Conservation (phyloP, 306 rosid genomes). For the Urtica urens region DNA sequence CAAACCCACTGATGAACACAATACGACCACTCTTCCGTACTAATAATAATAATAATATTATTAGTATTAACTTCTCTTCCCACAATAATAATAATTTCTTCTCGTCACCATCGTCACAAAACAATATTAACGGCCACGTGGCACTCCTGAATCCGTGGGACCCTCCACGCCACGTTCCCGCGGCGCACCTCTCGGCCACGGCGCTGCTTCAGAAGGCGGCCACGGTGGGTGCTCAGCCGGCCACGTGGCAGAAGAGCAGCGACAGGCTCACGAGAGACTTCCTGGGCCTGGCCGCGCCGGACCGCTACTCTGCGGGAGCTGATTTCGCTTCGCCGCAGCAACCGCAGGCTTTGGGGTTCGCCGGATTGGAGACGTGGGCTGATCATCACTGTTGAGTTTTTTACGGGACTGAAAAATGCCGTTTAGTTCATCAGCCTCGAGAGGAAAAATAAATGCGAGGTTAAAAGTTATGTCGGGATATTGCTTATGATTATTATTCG, state of each 20-base stretch:
- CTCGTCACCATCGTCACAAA: constrained; percentile 12
- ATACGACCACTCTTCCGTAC: constrained; percentile 51
- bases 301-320: constrained; percentile 8
- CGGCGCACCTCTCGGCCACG: constrained; percentile 72
- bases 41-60: too few species aligned
- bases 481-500: too few species aligned
- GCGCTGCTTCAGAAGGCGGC: constrained; percentile 91
- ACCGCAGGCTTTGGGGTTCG: constrained; percentile 49
- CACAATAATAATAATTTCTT: constrained; percentile 20
- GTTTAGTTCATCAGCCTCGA: too few species aligned
- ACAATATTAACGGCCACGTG: constrained; percentile 1
- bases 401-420: too few species aligned
- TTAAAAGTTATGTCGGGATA: too few species aligned
- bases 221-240: constrained; percentile 30
- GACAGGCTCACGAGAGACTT: constrained; percentile 73
- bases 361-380: constrained; percentile 49
- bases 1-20: constrained; percentile 12
- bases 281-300: constrained; percentile 54
- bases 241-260: constrained; percentile 36
- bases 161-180: constrained; percentile 19
- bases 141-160: constrained; percentile 27
- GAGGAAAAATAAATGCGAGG: too few species aligned
- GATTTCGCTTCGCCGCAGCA: constrained; percentile 32
- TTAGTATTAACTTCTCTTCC: constrained; percentile 23
- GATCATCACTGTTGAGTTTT: constrained; percentile 28